phyloP scores from a whole-genome alignment of 371 early-diverging fungal species.

The Mortierella sp. region DNA sequence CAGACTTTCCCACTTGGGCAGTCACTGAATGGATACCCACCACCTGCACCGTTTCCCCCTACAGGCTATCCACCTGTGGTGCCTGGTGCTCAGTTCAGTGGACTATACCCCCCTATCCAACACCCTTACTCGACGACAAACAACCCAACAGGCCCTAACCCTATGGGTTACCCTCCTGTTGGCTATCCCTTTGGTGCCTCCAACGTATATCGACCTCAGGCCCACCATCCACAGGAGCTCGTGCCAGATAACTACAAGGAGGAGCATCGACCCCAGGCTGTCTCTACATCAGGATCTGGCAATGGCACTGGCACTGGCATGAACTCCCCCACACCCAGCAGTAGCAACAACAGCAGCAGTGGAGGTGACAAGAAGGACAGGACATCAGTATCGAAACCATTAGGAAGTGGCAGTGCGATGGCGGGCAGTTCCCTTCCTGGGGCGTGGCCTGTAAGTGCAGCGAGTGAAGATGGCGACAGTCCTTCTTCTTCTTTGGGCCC shows the following conservation, averaged over 20 bases:
- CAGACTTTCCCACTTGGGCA: too few relatives aligned
- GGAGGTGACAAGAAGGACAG: neutral
- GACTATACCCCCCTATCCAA: conserved; percentile 3
- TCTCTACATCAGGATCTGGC: neutral
- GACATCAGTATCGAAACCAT: too few relatives aligned
- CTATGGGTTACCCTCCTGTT: conserved; percentile 15
- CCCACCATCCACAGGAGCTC: conserved; percentile 16
- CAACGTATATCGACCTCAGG: conserved; percentile 27
- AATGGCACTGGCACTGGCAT: too few relatives aligned
- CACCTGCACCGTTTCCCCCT: neutral
- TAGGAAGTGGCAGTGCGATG: too few relatives aligned
- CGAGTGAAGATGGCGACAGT: neutral
- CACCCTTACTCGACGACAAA: neutral
- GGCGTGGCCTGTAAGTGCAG: neutral
- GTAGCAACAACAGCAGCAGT: neutral
- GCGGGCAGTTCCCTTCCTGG: neutral
- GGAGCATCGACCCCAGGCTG: neutral
- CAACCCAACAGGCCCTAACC: neutral
- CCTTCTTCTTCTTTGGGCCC: neutral
- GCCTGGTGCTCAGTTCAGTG: neutral
- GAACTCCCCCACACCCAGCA: too few relatives aligned
- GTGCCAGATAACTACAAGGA: conserved; percentile 3
- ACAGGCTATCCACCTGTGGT: neutral
- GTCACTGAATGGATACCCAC: neutral
- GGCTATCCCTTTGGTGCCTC: conserved; percentile 13